These are phyloP conservation scores for Verticillium zaregamsianum DNA, from an alignment of 2,329 filamentous ascomycete species.

Conservation along the genomic window DNA sequence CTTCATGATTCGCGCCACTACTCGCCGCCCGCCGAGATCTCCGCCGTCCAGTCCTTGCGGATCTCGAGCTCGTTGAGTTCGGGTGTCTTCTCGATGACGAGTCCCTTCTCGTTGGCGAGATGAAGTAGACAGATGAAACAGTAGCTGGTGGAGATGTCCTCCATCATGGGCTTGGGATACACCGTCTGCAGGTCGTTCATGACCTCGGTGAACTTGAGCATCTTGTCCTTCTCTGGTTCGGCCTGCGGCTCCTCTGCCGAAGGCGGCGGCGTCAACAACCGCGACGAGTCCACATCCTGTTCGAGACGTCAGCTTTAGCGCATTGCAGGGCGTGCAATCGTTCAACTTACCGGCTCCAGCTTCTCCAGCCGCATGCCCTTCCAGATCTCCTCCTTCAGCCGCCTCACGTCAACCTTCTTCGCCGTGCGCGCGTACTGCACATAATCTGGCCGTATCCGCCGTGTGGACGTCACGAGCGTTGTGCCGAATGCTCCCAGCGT, in stretches of 20 bases:
- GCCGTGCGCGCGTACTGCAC: conserved; percentile 67
- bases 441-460: conserved; percentile 61
- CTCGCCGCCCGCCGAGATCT: conserved; percentile 41
- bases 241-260: conserved; percentile 24
- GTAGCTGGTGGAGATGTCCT: conserved; percentile 88
- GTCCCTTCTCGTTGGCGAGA: conserved; percentile 86
- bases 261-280: conserved; percentile 24
- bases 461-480: conserved; percentile 61
- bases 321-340: conserved; percentile 16
- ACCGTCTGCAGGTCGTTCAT: conserved; percentile 86
- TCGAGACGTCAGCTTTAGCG: not conserved
- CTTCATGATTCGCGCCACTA: conserved; percentile 9
- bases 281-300: conserved; percentile 10
- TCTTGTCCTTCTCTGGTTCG: conserved; percentile 38
- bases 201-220: conserved; percentile 81
- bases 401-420: conserved; percentile 67
- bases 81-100: conserved; percentile 65
- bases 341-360: conserved; percentile 35
- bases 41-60: conserved; percentile 57
- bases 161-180: conserved; percentile 81
- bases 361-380: conserved; percentile 58
- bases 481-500: conserved; percentile 56
- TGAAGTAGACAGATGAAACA: conserved; percentile 94
- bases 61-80: conserved; percentile 58
- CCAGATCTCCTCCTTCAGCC: conserved; percentile 68